phyloP scores from a whole-genome alignment of 2,329 filamentous ascomycete genomes.

The Phyllosticta capitalensis region DNA sequence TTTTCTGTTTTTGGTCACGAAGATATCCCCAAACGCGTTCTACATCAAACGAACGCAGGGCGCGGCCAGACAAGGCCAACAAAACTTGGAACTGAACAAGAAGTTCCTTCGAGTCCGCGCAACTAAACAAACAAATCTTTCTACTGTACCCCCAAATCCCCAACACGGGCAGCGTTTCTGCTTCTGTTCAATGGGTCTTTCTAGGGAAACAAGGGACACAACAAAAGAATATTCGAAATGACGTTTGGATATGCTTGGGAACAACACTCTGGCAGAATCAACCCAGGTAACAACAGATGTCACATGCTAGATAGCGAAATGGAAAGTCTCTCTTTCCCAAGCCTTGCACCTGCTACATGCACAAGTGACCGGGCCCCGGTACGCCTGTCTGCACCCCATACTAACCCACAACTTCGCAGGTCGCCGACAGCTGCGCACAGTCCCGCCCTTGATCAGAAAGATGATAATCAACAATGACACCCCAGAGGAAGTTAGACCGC shows the following conservation, averaged over 20 bases:
- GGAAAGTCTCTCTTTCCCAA: neutral
- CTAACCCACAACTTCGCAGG: neutral
- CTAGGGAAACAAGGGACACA: neutral
- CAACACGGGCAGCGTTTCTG: neutral
- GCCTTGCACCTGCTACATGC: too few relatives aligned
- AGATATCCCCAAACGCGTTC: conserved; percentile 10
- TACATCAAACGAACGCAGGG: conserved; percentile 7
- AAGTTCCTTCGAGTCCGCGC: conserved; percentile 7
- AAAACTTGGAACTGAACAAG: conserved; percentile 4
- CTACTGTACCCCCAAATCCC: neutral
- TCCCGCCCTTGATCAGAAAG: neutral
- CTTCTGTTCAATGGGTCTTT: neutral
- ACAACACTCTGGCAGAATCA: conserved; percentile 3
- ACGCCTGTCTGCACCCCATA: neutral
- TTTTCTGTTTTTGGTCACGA: conserved; percentile 5
- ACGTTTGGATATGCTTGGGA: neutral
- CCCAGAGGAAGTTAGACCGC: too few relatives aligned
- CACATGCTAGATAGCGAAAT: neutral
- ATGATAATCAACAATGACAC: too few relatives aligned
- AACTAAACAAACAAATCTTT: conserved; percentile 1
- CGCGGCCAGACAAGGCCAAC: conserved; percentile 8
- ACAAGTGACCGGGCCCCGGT: too few relatives aligned
- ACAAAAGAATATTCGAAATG: neutral
- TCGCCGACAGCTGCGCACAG: too few relatives aligned
- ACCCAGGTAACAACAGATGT: neutral